Evolutionary conservation across 2,329 filamentous ascomycete species (phyloP).

Genomic region (Pseudonectria buxi): DNA sequence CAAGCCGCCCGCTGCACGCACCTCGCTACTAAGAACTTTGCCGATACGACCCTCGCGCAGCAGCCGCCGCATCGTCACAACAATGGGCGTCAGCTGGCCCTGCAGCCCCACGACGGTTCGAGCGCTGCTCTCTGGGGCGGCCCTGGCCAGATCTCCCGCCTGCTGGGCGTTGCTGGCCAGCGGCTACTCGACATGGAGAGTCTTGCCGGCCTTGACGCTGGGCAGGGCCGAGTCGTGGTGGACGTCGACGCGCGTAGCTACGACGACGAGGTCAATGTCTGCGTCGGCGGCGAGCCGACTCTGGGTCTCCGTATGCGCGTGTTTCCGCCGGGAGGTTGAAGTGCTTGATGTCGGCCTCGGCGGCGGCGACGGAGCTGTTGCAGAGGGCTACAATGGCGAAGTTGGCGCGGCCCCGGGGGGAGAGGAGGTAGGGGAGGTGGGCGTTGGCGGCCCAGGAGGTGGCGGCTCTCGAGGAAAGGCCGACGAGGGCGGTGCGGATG

Average conservation of each 20-base stretch:
- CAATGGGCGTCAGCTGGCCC: slow-evolving; percentile 37
- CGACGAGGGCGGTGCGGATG: slow-evolving; percentile 51
- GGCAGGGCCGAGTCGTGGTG: slow-evolving; percentile 41
- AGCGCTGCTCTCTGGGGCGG: slow-evolving; percentile 26
- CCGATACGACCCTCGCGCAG: slow-evolving; percentile 42
- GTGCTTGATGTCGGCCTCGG: slow-evolving; percentile 34
- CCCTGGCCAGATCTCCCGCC: slow-evolving; percentile 34
- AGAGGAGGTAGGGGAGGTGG: slow-evolving; percentile 54
- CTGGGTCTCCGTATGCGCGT: slow-evolving; percentile 44
- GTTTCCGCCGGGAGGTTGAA: slow-evolving; percentile 36
- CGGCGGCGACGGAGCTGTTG: slow-evolving; percentile 42
- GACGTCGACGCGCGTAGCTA: slow-evolving; percentile 45
- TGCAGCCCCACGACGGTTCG: slow-evolving; percentile 45
- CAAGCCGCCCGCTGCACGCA: slow-evolving; percentile 32
- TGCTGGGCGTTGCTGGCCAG: slow-evolving; percentile 38
- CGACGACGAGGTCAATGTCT: slow-evolving; percentile 49
- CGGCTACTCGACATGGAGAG: slow-evolving; percentile 53
- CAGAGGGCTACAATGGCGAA: slow-evolving; percentile 46
- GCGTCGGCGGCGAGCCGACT: slow-evolving; percentile 41
- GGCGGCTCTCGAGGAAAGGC: slow-evolving; percentile 46
- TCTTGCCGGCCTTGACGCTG: slow-evolving; percentile 44
- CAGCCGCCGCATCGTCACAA: slow-evolving; percentile 38
- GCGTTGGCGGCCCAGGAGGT: slow-evolving; percentile 48
- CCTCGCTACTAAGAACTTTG: slow-evolving; percentile 44
- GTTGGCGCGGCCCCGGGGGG: slow-evolving; percentile 33